Base-by-base conservation (phyloP, 1,139 yeast species). In the Yamadazyma atmosphaerica region DNA sequence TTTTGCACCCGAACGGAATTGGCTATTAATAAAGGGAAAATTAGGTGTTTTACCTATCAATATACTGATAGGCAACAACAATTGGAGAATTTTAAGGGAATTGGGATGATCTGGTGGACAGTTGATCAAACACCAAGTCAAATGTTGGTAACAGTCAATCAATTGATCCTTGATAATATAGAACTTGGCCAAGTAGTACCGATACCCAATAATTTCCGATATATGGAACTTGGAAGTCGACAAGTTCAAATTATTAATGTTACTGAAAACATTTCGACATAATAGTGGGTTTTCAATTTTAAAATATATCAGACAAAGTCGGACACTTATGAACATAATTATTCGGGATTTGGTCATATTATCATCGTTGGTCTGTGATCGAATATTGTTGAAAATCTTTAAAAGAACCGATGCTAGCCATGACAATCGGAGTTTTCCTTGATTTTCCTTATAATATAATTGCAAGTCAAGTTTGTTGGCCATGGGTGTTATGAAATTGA, bases 231-330 rank as follows among this genome's bases (percentile, higher is more conserved):
- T 58, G 4, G 23, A 17, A 6, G 38, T 28, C 11, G 37, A 42
- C 34, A 83, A 61, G 25, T 70, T 65, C 15, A 87, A 76, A 22
- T 81, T 80, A 48, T 79, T 82, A 66, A 86, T 77, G 54, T 85
- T 86, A 30, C 87, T 76, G 57, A 85, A 84, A 33, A 86, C 85
- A 52, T 84, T 85, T 23, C 85, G 79, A 56, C 94, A 85, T 10
- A 84, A 65, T 39, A 81, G 65, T 3, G 90, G 88, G 35, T 80
- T 82, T 33, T 71, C 77, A 28, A 84, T 70, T 38, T 63, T 66
- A 56, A 82, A 83, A 56, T 86, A 86, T 1, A 80, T 64, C 44
- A 74, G 68, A 56, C 92, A 85, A 32, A 86, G 60, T 37, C 71
- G 65, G 18, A 72, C 72, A 3, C 86, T 83, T 10, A 83, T 66